Base-by-base conservation (phyloP, 2,329 filamentous ascomycete genomes). In the Teratosphaeria viscida region DNA sequence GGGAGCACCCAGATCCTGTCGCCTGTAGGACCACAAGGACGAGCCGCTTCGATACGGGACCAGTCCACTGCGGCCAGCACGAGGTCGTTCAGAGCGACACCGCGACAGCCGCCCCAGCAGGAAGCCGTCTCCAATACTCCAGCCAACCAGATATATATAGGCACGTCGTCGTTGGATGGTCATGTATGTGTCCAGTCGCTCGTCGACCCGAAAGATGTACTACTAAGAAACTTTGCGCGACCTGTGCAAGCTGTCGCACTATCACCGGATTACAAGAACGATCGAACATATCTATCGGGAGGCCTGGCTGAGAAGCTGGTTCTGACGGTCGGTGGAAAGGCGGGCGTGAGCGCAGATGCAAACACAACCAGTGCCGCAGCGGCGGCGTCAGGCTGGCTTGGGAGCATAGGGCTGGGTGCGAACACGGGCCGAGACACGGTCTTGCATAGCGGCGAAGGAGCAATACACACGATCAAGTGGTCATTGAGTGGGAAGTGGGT, bases 231-330 rank as follows among this genome's bases (percentile, higher is more conserved):
- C 72, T 99, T 97, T 76, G 90, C 90, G 1, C 84, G 95, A 4
- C 95, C 95, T 0, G 85, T 99, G 2, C 91, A 96, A 70, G 86
- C 91, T 5, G 90, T 99, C 1, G 90, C 92, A 0, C 75, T 99
- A n/a, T 97, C 94, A 0, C 94, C 94, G 0, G 91, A 97, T 57
- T 99, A 90, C 77, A 96, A 89, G 72, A 89, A 82, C 60, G 94
- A 99, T 71, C 82, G 87, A 59, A 89, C 87, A 2, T 99, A 96
- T 71, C 77, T 99, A 0, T 97, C 92, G 0, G 94, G 94, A 52
- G 94, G 95, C 0, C 80, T 90, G 55, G 90, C 92, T 26, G 94
- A 92, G 0, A 90, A 89, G 65, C 79, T 99, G 11, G 87, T 99
- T 37, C 77, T 97, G 54, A 97, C 94, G 0, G 81, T 86, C 0